These are phyloP conservation scores for Spathaspora boniae DNA, from an alignment of 805 yeast species.

Conservation along the genomic window DNA sequence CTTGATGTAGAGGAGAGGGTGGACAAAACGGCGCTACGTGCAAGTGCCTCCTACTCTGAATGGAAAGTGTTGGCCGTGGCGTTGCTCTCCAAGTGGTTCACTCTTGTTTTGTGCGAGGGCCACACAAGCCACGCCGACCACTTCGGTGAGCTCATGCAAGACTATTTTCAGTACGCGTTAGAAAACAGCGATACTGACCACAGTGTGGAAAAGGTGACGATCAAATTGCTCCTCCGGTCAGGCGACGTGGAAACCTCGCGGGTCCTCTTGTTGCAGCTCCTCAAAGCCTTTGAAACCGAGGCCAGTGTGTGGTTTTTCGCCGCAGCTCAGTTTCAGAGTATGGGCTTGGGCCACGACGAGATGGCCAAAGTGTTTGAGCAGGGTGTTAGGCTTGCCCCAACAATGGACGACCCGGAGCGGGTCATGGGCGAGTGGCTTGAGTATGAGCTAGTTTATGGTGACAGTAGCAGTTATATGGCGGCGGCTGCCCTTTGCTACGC, in stretches of 20 bases:
- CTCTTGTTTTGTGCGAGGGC: too few species aligned
- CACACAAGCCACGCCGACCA: too few species aligned
- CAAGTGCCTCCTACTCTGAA: constrained; percentile 17
- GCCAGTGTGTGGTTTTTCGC: constrained; percentile 48
- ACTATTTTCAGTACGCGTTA: too few species aligned
- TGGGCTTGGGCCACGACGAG: constrained; percentile 26
- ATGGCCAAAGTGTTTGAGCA: too few species aligned
- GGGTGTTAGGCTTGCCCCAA: too few species aligned
- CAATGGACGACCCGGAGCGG: constrained; percentile 51
- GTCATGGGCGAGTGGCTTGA: constrained; percentile 42
- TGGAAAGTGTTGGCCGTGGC: constrained; percentile 31
- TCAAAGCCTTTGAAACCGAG: constrained; percentile 27
- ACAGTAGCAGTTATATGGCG: constrained; percentile 15
- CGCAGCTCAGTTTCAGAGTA: too few species aligned
- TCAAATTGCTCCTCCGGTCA: constrained; percentile 28
- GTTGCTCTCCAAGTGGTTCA: too few species aligned
- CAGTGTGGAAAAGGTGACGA: constrained; percentile 40
- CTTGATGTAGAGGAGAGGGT: constrained; percentile 6
- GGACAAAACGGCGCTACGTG: constrained; percentile 14
- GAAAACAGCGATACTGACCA: constrained; percentile 35
- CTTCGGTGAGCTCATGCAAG: too few species aligned
- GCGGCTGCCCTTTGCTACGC: constrained; percentile 24
- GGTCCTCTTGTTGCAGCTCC: constrained; percentile 17
- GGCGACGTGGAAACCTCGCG: constrained; percentile 27
- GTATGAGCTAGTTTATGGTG: constrained; percentile 34